A percentile compares a stretch with the other conserved stretches of the same genome.
phyloP scores from a whole-genome alignment of 352 stramenopile genomes.

The Bremia lactucae region DNA sequence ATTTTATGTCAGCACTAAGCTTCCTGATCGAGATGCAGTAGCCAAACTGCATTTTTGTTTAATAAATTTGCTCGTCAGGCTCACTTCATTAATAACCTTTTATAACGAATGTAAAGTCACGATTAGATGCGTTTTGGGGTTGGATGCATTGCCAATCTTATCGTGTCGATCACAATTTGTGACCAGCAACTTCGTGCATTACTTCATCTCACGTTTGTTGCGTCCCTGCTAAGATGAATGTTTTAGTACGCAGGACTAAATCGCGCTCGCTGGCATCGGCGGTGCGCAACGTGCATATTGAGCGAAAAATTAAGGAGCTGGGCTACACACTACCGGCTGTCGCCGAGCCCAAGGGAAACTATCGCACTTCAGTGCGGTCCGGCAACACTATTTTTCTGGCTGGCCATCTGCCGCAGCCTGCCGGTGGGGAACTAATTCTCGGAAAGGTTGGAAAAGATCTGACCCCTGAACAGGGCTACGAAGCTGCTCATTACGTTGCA shows the following conservation, averaged over 20 bases:
- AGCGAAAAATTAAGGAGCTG: conserved; percentile 76
- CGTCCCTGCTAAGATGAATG: conserved; percentile 24
- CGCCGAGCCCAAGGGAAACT: conserved; percentile 85
- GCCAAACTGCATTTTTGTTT: too few relatives aligned
- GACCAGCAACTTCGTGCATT: too few relatives aligned
- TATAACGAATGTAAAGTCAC: too few relatives aligned
- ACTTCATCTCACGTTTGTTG: not conserved
- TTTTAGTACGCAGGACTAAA: conserved; percentile 21
- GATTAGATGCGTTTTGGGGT: too few relatives aligned
- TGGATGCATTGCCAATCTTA: too few relatives aligned
- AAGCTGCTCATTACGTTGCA: conserved; percentile 81
- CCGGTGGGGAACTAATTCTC: conserved; percentile 66
- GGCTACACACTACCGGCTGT: conserved; percentile 76
- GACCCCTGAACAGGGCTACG: conserved; percentile 85
- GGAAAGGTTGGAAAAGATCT: conserved; percentile 86
- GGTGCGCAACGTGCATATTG: conserved; percentile 64
- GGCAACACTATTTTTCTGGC: conserved; percentile 83
- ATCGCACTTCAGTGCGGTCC: conserved; percentile 68
- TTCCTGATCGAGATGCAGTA: too few relatives aligned
- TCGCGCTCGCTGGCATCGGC: conserved; percentile 14
- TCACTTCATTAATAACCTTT: too few relatives aligned
- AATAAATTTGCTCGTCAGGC: too few relatives aligned
- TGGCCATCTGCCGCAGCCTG: conserved; percentile 68
- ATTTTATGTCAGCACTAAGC: too few relatives aligned
- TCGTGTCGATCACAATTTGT: too few relatives aligned